Conservation (phyloP, 2,329 filamentous ascomycete genomes). For the Xylaria sp. region DNA sequence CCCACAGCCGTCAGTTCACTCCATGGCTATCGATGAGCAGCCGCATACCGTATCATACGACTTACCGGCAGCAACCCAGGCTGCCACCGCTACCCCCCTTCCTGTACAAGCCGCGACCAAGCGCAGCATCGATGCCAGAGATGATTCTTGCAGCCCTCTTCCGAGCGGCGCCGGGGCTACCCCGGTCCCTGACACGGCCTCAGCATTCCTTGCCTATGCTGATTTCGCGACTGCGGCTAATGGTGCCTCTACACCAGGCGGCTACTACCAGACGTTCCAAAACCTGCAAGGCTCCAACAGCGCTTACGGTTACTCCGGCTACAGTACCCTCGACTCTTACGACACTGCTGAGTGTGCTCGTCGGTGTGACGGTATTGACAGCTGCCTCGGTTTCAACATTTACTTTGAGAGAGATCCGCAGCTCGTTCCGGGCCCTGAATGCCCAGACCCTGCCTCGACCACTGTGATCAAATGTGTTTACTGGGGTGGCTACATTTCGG, state of each 20-base stretch:
- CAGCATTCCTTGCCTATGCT: conserved; percentile 45
- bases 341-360: conserved; percentile 42
- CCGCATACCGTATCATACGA: conserved; percentile 47
- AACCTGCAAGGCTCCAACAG: conserved; percentile 48
- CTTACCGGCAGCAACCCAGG: conserved; percentile 45
- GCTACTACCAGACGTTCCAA: conserved; percentile 50
- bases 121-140: conserved; percentile 30
- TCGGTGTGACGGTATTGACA: conserved; percentile 42
- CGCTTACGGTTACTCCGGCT: conserved; percentile 50
- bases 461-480: conserved; percentile 48
- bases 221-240: conserved; percentile 41
- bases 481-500: conserved; percentile 46
- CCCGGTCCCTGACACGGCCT: conserved; percentile 49
- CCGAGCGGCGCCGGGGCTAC: conserved; percentile 48
- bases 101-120: conserved; percentile 36
- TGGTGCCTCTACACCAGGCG: conserved; percentile 47
- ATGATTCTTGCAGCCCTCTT: conserved; percentile 40
- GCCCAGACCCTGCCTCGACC: conserved; percentile 41
- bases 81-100: conserved; percentile 41
- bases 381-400: conserved; percentile 48
- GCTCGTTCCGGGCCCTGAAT: conserved; percentile 38
- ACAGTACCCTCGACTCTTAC: conserved; percentile 42
- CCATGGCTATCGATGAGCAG: conserved; percentile 47
- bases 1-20: conserved; percentile 47
- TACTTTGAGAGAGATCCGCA: conserved; percentile 49